Conservation (phyloP, 208 protist genomes). For the Balamuthia mandrillaris region DNA sequence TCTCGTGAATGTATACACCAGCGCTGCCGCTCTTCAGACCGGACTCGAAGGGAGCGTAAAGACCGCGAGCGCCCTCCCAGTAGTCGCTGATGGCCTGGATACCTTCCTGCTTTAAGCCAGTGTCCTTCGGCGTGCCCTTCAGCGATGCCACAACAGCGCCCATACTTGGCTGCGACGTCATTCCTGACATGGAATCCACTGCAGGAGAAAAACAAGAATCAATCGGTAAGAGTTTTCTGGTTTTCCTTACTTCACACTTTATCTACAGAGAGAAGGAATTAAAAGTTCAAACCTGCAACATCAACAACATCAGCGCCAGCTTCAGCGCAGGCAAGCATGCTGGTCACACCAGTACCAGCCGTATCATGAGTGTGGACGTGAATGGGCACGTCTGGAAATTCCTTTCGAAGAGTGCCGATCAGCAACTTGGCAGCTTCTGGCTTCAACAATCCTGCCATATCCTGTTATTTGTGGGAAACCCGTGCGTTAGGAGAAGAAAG, state of each 20-base stretch:
- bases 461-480: background rate
- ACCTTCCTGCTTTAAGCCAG: constrained; percentile 45
- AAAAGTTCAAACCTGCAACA: too few species aligned
- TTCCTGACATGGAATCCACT: constrained; percentile 78
- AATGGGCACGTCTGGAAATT: constrained; percentile 79
- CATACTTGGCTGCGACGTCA: constrained; percentile 81
- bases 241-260: too few species aligned
- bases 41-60: constrained; percentile 72
- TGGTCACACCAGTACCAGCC: constrained; percentile 75
- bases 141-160: constrained; percentile 73
- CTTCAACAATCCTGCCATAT: constrained; percentile 79
- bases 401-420: constrained; percentile 40
- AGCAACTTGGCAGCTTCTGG: constrained; percentile 65
- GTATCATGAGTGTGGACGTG: constrained; percentile 90
- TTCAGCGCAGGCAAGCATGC: constrained; percentile 71
- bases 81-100: constrained; percentile 46
- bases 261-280: too few species aligned
- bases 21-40: constrained; percentile 35
- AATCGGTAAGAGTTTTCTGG: too few species aligned
- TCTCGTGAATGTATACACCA: constrained; percentile 74
- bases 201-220: too few species aligned
- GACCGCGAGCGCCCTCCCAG: constrained; percentile 58
- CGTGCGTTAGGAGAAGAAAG: background rate
- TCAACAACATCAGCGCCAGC: constrained; percentile 83
- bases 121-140: constrained; percentile 46